Percentiles rank a stretch among this genome's conserved stretches.
phyloP scores from a whole-genome alignment of 306 rosid genomes.

The Psophocarpus tetragonolobus region DNA sequence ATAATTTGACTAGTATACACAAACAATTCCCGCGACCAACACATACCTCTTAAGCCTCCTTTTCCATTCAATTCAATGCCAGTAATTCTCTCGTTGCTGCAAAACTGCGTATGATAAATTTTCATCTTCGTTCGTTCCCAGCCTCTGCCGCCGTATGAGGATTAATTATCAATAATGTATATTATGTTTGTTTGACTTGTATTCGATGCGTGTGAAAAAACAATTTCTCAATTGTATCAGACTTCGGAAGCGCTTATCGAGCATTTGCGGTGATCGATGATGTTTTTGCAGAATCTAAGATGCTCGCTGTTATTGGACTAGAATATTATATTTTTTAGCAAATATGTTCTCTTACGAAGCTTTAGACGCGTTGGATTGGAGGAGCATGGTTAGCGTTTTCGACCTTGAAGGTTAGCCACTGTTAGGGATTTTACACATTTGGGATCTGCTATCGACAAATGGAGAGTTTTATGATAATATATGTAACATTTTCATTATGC shows the following conservation, averaged over 20 bases:
- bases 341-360: neutral
- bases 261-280: neutral
- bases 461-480: neutral
- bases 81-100: neutral
- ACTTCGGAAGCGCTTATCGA: neutral
- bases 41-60: neutral
- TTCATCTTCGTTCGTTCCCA: neutral
- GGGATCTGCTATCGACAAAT: neutral
- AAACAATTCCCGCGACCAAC: neutral
- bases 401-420: slow-evolving; percentile 20
- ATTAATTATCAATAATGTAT: neutral
- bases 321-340: slow-evolving; percentile 14
- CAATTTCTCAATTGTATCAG: neutral
- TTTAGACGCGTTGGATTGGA: slow-evolving; percentile 1
- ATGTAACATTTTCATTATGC: neutral
- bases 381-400: slow-evolving; percentile 15
- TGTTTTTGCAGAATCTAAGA: slow-evolving; percentile 18
- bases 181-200: slow-evolving; percentile 12
- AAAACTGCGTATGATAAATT: neutral
- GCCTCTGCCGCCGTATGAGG: slow-evolving; percentile 3
- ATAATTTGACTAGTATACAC: neutral
- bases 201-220: slow-evolving; percentile 18
- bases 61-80: neutral
- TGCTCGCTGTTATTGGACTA: slow-evolving; percentile 12
- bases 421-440: neutral